Evolutionary conservation across 306 rosid genomes (phyloP), one percentile per base, ranked within the genome.

Genomic region (Citrullus mucosospermus): DNA sequence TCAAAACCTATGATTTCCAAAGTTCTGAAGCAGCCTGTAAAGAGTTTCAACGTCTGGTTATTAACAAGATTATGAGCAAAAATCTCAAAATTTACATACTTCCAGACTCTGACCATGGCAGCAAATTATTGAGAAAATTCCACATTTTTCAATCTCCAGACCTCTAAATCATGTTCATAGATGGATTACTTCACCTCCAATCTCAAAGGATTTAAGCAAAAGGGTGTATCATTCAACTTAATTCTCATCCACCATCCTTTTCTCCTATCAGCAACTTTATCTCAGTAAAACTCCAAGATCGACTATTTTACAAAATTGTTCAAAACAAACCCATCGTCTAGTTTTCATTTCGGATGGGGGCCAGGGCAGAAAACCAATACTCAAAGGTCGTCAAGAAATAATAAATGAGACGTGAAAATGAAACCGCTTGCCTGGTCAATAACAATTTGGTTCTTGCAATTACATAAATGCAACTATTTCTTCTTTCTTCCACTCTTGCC

Each of bases 401-500:
- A 69, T 55, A 69, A 43, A 43, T 69, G 12, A 69, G 55, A 39
- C 51, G 32, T 67, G 4, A 67, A 39, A n/a, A 67, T 1, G 75
- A 13, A 70, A 22, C 14, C 15, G 58, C 58, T 46, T 22, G 60
- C 59, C 43, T 72, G 59, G 59, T 28, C 1, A 7, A 25, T 71
- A 46, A 46, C 59, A 48, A 71, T 71, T 41, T 48, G 43, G 41
- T 25, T 3, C 11, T 28, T 48, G 43, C 43, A 48, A 72, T 72
- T 25, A 15, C 43, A 9, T 28, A 72, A 25, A 13, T 25, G 43
- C 6, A 48, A 15, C 20, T 57, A 36, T 39, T 58, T 41, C 59
- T 50, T 53, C 61, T 17, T 73, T 32, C 61, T 73, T 51, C 78
- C 78, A 53, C 46, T 30, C 46, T 73, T 73, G 78, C 78, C 78